Evolutionary conservation across 208 protist genomes (phyloP).

Genomic region (Trypanosomatidae sp.): DNA sequence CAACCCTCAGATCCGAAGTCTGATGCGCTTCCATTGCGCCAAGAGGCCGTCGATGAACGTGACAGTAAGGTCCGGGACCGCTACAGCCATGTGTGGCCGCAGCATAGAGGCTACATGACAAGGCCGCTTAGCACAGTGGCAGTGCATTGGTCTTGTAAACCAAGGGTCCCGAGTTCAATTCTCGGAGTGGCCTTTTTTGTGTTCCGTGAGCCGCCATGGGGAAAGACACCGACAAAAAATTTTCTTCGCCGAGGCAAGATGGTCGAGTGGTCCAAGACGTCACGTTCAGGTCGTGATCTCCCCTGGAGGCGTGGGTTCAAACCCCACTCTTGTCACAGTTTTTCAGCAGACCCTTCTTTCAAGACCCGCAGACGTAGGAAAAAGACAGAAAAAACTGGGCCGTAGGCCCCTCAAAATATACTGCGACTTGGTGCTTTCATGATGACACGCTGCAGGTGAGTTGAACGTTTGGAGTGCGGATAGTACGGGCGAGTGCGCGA

Average conservation of each 20-base stretch:
- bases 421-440: constrained; percentile 19
- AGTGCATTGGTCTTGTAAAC: constrained; percentile 50
- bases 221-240: no score
- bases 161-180: constrained; percentile 44
- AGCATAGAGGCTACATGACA: background rate
- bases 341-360: no score
- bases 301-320: no score
- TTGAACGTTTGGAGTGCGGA: background rate
- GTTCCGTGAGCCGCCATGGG: no score
- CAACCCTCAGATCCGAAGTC: constrained; percentile 35
- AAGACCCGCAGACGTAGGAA: no score
- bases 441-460: constrained; percentile 18
- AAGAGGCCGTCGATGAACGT: no score
- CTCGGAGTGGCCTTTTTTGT: constrained; percentile 1
- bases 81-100: constrained; percentile 43
- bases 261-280: no score
- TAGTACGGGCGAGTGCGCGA: no score
- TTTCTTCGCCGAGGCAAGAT: no score
- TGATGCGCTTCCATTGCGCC: no score
- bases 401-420: constrained; percentile 9
- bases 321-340: no score
- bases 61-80: background rate
- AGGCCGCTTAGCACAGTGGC: constrained; percentile 43
- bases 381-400: background rate
- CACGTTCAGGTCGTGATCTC: no score